Evolutionary conservation across 352 stramenopile species (phyloP).

Genomic region (Phytophthora chlamydospora): DNA sequence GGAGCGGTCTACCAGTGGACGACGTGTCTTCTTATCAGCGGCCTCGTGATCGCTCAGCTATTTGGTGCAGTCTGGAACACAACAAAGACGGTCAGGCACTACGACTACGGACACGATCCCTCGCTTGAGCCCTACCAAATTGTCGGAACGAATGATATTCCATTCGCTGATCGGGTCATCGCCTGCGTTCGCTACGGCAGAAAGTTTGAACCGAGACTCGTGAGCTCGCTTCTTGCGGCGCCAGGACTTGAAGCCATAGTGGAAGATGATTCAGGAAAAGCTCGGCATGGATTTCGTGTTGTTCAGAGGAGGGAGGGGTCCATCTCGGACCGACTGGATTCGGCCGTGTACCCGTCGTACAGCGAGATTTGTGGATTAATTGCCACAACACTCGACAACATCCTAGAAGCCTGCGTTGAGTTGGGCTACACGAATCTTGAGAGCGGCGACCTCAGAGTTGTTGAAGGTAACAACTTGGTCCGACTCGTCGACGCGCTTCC

Average conservation of each 20-base stretch:
- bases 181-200: conserved; percentile 37
- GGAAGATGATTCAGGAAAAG: conserved; percentile 21
- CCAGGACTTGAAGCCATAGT: conserved; percentile 19
- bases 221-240: conserved; percentile 35
- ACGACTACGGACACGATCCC: conserved; percentile 19
- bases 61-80: conserved; percentile 34
- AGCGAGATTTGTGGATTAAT: conserved; percentile 21
- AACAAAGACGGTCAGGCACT: not conserved
- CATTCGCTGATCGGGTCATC: conserved; percentile 48
- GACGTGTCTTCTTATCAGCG: conserved; percentile 32
- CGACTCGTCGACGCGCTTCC: conserved; percentile 19
- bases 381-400: conserved; percentile 20
- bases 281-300: conserved; percentile 39
- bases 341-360: conserved; percentile 1
- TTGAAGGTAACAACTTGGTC: conserved; percentile 16
- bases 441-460: conserved; percentile 20
- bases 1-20: conserved; percentile 36
- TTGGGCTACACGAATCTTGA: conserved; percentile 33
- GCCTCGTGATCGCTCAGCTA: conserved; percentile 39
- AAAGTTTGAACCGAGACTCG: conserved; percentile 30
- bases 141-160: conserved; percentile 50
- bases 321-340: conserved; percentile 10
- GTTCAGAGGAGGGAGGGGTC: conserved; percentile 4
- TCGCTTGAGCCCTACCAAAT: conserved; percentile 22
- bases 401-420: conserved; percentile 15